A percentile compares a stretch with the other conserved stretches of the same genome.
Conservation (phyloP, 805 yeast species). For the Wickerhamomyces bisporus region DNA sequence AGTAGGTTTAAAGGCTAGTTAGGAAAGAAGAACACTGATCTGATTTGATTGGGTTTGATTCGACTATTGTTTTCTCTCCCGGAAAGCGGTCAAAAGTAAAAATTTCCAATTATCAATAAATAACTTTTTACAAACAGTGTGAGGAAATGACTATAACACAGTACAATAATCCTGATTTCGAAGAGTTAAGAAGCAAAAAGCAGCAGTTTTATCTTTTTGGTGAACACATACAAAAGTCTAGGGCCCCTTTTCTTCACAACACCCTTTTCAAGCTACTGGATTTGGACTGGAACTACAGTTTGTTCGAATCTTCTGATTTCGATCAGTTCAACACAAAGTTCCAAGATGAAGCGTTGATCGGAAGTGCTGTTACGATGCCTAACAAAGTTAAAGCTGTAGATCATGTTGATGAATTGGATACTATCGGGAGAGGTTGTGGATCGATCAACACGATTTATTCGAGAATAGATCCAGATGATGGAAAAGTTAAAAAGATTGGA, state of each 20-base stretch:
- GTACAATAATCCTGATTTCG: constrained; percentile 4
- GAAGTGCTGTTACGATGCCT: constrained; percentile 24
- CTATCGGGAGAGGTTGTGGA: constrained; percentile 22
- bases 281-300: constrained; percentile 19
- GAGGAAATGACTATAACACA: too few species aligned
- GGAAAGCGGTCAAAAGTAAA: too few species aligned
- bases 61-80: too few species aligned
- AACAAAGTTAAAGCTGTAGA: constrained; percentile 19
- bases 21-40: too few species aligned
- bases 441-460: constrained; percentile 23
- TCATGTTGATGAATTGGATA: constrained; percentile 17
- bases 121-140: too few species aligned
- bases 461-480: constrained; percentile 6
- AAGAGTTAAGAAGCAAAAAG: neutral
- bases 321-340: constrained; percentile 12
- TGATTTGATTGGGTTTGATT: too few species aligned
- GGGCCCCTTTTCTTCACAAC: constrained; percentile 22
- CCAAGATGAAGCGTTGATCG: constrained; percentile 11
- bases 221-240: constrained; percentile 19
- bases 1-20: too few species aligned
- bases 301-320: constrained; percentile 19
- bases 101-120: too few species aligned
- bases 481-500: constrained; percentile 13
- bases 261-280: constrained; percentile 14
- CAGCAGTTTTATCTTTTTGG: constrained; percentile 21